Conservation (phyloP, 2,329 filamentous ascomycete species). For the Hypocrella siamensis region DNA sequence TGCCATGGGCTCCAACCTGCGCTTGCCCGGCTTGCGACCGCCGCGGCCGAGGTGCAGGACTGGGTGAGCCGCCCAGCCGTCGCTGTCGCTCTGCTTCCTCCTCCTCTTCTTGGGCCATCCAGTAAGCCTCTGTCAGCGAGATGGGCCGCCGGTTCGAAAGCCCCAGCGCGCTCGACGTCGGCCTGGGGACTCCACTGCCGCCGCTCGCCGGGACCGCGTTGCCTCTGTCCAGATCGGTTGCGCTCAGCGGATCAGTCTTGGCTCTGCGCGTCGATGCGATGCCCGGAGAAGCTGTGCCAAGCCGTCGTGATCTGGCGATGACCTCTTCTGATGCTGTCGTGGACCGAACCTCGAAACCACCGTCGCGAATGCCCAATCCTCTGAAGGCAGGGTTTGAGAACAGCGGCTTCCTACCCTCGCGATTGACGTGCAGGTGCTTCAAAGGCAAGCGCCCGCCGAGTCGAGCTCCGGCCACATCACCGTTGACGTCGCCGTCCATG, state of each 20-base stretch:
- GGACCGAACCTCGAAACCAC: conserved; percentile 1
- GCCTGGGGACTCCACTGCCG: conserved; percentile 18
- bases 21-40: conserved; percentile 8
- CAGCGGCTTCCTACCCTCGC: conserved; percentile 24
- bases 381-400: conserved; percentile 15
- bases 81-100: conserved; percentile 10
- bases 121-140: conserved; percentile 26
- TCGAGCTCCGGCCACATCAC: background rate
- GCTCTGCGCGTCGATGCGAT: conserved; percentile 7
- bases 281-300: background rate
- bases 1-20: background rate
- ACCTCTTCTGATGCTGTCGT: conserved; percentile 1
- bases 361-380: conserved; percentile 6
- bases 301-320: conserved; percentile 2
- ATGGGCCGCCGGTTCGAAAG: conserved; percentile 18
- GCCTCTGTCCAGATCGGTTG: conserved; percentile 5
- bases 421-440: conserved; percentile 19
- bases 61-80: conserved; percentile 29
- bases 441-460: conserved; percentile 1
- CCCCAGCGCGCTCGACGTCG: conserved; percentile 9
- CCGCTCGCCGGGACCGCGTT: conserved; percentile 4
- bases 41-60: conserved; percentile 32
- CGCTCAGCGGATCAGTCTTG: conserved; percentile 10
- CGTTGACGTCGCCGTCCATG: conserved; percentile 3
- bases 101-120: conserved; percentile 15